phyloP scores from a whole-genome alignment of 371 early-diverging fungal species.

The Mucor sp. region DNA sequence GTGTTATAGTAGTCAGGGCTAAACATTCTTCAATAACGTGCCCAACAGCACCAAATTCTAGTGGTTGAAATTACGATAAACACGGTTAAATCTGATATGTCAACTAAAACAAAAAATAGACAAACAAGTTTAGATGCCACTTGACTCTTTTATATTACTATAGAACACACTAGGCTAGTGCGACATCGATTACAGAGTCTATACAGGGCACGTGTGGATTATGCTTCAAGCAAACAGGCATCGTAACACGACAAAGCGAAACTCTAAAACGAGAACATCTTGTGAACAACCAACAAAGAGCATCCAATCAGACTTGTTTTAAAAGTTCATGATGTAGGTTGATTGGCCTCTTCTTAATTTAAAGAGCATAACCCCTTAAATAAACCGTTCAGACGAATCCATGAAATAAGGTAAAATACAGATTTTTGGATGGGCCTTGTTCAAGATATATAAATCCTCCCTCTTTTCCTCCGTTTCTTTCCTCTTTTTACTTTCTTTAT shows the following conservation, averaged over 20 bases:
- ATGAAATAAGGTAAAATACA: constrained; percentile 1
- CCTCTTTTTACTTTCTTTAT: not conserved
- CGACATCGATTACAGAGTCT: not conserved
- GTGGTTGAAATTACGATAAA: not conserved
- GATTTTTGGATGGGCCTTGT: not conserved
- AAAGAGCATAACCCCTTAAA: not conserved
- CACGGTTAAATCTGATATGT: not conserved
- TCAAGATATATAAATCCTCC: not conserved
- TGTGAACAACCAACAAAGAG: not conserved
- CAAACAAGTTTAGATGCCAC: not conserved
- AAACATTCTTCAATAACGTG: not conserved
- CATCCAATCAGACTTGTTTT: constrained; percentile 10
- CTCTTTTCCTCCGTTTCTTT: not conserved
- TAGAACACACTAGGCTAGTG: not conserved
- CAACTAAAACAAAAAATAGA: not conserved
- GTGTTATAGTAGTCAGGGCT: not conserved
- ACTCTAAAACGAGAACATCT: not conserved
- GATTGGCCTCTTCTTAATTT: constrained; percentile 8
- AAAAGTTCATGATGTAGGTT: constrained; percentile 16
- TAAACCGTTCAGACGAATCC: not conserved
- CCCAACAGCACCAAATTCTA: not conserved
- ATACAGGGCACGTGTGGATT: not conserved
- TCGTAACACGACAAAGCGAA: not conserved
- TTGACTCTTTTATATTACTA: not conserved
- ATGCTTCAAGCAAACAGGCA: not conserved